Conservation (phyloP, 2,329 filamentous ascomycete species). For the Hypomyces rosellus region DNA sequence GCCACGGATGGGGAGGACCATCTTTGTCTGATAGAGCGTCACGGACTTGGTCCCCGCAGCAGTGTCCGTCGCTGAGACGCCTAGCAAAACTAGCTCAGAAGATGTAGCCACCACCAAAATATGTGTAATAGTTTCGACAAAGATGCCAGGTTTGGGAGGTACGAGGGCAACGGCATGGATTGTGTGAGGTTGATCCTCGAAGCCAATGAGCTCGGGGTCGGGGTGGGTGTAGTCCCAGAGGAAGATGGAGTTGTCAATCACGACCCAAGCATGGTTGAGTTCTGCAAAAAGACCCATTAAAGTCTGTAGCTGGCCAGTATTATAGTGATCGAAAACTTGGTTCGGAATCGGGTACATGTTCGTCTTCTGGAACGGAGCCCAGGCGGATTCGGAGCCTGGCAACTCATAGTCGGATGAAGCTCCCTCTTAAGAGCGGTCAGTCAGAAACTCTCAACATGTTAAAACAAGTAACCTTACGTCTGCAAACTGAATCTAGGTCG, state of each 20-base stretch:
- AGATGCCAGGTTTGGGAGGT: slow-evolving; percentile 78
- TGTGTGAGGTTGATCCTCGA: slow-evolving; percentile 79
- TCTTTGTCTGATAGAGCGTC: slow-evolving; percentile 79
- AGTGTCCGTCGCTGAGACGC: slow-evolving; percentile 62
- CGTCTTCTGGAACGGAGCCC: slow-evolving; percentile 84
- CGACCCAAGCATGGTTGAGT: slow-evolving; percentile 90
- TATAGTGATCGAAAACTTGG: slow-evolving; percentile 86
- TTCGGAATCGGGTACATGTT: slow-evolving; percentile 88
- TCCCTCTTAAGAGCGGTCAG: slow-evolving; percentile 58
- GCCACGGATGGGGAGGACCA: slow-evolving; percentile 71
- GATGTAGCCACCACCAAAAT: slow-evolving; percentile 85
- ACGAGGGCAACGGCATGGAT: slow-evolving; percentile 90
- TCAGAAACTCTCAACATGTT: not conserved
- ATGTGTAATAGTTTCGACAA: slow-evolving; percentile 78
- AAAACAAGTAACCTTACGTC: slow-evolving; percentile 54
- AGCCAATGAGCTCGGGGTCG: slow-evolving; percentile 87
- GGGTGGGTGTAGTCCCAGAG: slow-evolving; percentile 95
- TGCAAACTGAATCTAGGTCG: slow-evolving; percentile 82
- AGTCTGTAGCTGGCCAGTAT: slow-evolving; percentile 79
- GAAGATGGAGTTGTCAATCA: slow-evolving; percentile 92
- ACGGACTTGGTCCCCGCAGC: slow-evolving; percentile 67
- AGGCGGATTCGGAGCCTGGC: slow-evolving; percentile 57
- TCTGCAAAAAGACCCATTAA: slow-evolving; percentile 93
- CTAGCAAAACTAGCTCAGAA: slow-evolving; percentile 79
- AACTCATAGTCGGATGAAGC: slow-evolving; percentile 90